phyloP scores from a whole-genome alignment of 441 rosid genomes.

The Eruca vesicaria region DNA sequence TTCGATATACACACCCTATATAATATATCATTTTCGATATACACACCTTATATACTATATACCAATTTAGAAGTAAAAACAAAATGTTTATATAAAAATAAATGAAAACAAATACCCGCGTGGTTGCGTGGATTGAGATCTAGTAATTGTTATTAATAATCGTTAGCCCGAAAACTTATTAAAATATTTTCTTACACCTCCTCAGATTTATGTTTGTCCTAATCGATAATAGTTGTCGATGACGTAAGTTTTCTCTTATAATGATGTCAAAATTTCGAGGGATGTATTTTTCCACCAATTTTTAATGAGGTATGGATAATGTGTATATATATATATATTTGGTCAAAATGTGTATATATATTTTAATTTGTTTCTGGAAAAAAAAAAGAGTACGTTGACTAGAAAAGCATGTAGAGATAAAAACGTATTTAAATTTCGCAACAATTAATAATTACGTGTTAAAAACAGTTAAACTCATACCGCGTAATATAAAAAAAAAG shows the following conservation, averaged over 20 bases:
- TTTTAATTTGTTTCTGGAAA: too few species aligned
- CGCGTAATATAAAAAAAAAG: constrained; percentile 20
- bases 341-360: neutral
- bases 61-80: too few species aligned
- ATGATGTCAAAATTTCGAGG: neutral
- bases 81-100: too few species aligned
- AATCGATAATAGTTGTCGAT: constrained; percentile 31
- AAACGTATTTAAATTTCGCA: constrained; percentile 11
- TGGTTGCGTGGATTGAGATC: too few species aligned
- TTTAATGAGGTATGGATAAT: constrained; percentile 8
- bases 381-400: neutral
- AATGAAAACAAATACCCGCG: too few species aligned
- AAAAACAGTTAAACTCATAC: constrained; percentile 7
- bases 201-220: constrained; percentile 2
- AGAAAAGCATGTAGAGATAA: neutral
- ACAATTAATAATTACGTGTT: constrained; percentile 14
- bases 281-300: too few species aligned
- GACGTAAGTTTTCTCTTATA: constrained; percentile 1
- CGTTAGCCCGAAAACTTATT: constrained; percentile 17
- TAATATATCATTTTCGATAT: too few species aligned
- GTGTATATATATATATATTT: neutral
- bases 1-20: too few species aligned
- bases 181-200: constrained; percentile 23
- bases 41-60: too few species aligned
- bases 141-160: neutral